Conservation (phyloP, 257 asterid genomes). For the Jacaranda mimosifolia region DNA sequence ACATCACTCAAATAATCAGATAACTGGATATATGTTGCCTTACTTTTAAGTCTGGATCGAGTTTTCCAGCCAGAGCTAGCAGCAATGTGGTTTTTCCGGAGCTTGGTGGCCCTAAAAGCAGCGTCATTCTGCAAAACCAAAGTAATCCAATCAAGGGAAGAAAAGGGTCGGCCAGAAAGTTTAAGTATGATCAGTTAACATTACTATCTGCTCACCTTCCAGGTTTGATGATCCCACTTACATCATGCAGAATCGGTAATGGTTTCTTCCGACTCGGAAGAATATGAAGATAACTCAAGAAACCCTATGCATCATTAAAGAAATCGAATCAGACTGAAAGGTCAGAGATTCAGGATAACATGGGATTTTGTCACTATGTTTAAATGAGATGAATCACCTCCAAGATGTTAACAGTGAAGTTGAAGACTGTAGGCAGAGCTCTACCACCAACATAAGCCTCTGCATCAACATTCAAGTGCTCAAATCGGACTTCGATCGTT, state of each 20-base stretch:
- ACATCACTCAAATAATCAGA: not conserved
- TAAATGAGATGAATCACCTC: slow-evolving; percentile 65
- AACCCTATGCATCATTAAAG: slow-evolving; percentile 52
- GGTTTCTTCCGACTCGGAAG: slow-evolving; percentile 78
- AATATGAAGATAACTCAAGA: slow-evolving; percentile 62
- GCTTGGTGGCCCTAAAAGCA: slow-evolving; percentile 92
- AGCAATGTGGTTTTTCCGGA: slow-evolving; percentile 92
- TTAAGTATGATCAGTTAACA: not conserved
- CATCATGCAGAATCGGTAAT: slow-evolving; percentile 74
- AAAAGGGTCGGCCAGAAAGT: not conserved
- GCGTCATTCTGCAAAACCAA: slow-evolving; percentile 62
- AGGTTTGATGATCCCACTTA: slow-evolving; percentile 83
- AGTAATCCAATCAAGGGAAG: not conserved
- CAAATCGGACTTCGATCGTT: slow-evolving; percentile 82
- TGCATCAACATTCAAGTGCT: slow-evolving; percentile 79
- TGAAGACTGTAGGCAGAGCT: slow-evolving; percentile 83
- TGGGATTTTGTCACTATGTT: not conserved
- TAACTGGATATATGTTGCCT: slow-evolving; percentile 31
- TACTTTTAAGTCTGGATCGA: slow-evolving; percentile 70
- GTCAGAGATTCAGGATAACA: slow-evolving; percentile 23
- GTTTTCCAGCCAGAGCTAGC: slow-evolving; percentile 90
- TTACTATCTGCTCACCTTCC: slow-evolving; percentile 62
- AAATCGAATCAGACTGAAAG: not conserved
- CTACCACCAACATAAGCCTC: slow-evolving; percentile 86
- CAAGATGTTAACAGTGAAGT: slow-evolving; percentile 65